phyloP scores from a whole-genome alignment of 805 yeast species.

The Torulaspora indica region DNA sequence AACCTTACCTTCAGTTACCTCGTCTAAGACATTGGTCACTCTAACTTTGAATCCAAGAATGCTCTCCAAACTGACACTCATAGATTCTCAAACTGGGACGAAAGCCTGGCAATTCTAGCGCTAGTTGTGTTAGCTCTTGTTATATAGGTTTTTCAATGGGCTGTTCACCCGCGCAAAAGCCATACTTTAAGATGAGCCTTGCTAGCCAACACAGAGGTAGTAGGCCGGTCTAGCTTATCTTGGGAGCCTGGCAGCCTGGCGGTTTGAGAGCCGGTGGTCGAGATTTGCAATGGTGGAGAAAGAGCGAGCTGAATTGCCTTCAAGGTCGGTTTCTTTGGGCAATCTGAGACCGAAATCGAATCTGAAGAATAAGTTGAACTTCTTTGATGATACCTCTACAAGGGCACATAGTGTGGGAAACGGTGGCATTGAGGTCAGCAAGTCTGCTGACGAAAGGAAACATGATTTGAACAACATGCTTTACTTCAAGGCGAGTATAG shows the following conservation, averaged over 20 bases:
- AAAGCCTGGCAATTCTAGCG: background rate
- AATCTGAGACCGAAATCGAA: constrained; percentile 14
- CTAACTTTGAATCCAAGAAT: constrained; percentile 46
- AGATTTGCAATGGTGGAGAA: constrained; percentile 7
- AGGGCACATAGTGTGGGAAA: constrained; percentile 6
- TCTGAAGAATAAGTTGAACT: constrained; percentile 11
- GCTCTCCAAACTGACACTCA: constrained; percentile 31
- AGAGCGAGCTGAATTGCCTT: constrained; percentile 11
- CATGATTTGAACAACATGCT: constrained; percentile 27
- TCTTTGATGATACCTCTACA: constrained; percentile 17
- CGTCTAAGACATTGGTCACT: constrained; percentile 56
- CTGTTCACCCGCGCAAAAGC: constrained; percentile 3
- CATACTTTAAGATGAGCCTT: background rate
- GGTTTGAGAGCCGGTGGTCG: background rate
- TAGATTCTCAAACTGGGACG: constrained; percentile 7
- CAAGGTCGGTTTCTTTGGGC: constrained; percentile 19
- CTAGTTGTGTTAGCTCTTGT: background rate
- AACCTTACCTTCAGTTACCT: constrained; percentile 54
- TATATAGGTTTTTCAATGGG: background rate
- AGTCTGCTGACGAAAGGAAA: constrained; percentile 17
- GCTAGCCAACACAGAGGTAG: background rate
- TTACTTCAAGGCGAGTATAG: constrained; percentile 23
- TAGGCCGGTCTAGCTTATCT: background rate
- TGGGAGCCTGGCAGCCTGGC: background rate
- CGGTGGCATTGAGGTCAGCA: constrained; percentile 1